Base-by-base conservation (phyloP, 2,329 filamentous ascomycete genomes). In the Colletotrichum karsti region DNA sequence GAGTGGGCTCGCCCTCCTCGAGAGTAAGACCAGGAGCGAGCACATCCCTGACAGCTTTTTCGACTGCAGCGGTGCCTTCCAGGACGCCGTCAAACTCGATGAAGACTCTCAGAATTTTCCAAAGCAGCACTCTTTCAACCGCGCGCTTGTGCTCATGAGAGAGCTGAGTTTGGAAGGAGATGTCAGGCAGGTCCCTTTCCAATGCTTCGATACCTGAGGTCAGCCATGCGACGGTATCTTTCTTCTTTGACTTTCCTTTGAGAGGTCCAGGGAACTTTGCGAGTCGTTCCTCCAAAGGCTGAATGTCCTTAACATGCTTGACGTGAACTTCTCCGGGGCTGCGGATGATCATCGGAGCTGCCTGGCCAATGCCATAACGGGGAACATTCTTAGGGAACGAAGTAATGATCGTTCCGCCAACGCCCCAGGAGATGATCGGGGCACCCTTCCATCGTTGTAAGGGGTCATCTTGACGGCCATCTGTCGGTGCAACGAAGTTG, bases 171-270 rank as follows among this genome's bases (percentile, higher is more conserved):
- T 68, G 63, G 65, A 86, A 85, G 15, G 80, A 81, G 33, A 80
- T 81, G 72, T 81, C 87, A 53, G 82, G 88, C 57, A 82, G 77
- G 60, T 80, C 85, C 73, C 84, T 87, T 76, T 97, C 93, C 37
- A 98, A 81, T 1, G 83, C 82, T 39, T 93, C 91, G 63, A 98
- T 95, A 58, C 91, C 93, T 67, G 87, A 83, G 5, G 86, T 88
- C 48, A 99, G 84, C 96, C 97, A 99, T 2, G 89, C 80, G 46
- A 95, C 73, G 0, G 94, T 88, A 61, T 99, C 95, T 82, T 98
- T 99, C 85, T 99, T 99, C 85, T 97, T 98, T 2, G 91, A 90
- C 77, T 98, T 98, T 42, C 90, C 88, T 78, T 92, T 94, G 28
- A 99, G 82, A 3, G 97, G 96, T 0, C 96, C 96, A 0, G 96